Base-by-base conservation (phyloP, 2,329 filamentous ascomycete species). In the Fusarium paranaense region DNA sequence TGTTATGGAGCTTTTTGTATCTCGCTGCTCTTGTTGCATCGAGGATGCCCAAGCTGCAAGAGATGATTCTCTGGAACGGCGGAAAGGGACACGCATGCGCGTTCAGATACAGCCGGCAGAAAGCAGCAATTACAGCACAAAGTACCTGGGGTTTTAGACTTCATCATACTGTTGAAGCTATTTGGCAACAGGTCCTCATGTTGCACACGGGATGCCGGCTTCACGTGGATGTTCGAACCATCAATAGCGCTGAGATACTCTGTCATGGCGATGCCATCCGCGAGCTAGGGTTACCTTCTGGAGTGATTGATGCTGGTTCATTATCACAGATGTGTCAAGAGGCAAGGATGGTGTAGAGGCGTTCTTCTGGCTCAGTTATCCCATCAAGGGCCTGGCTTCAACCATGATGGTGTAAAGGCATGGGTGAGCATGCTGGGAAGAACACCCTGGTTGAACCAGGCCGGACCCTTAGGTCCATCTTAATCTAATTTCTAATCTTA, bases 241-340 rank as follows among this genome's bases (percentile, higher is more conserved):
- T 35, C 3, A 27, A 6, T n/a, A 10, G 52, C 8, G 13, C 11
- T 56, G 20, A 4, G 8, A 64, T 64, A 13, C 22, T 30, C 18
- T 58, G 50, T 4, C 62, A 64, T 6, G 50, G 33, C 7, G 62
- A 64, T 35, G 62, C 62, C 16, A 47, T 64, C 16, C 14, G 58
- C 33, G n/a, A 58, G 3, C 9, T 58, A 16, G 35, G 25, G 10
- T 25, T 64, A 37, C 50, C 25, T 10, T 45, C 25, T 35, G 27
- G 30, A 14, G 38, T 64, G 6, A 20, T 58, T 35, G 52, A 64
- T 27, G n/a, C 22, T 27, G 25, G 3, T 8, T 59, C 57, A 2
- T 20, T 59, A 22, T 20, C 35, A 5, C 57, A 59, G 25, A 59
- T 59, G 25, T n/a, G 50, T 14, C 50, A 20, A 20, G 50, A 54